A percentile compares a stretch with the other conserved stretches of the same genome.
Evolutionary conservation across 345 rosid species (phyloP).

Genomic region (Dimocarpus longan): DNA sequence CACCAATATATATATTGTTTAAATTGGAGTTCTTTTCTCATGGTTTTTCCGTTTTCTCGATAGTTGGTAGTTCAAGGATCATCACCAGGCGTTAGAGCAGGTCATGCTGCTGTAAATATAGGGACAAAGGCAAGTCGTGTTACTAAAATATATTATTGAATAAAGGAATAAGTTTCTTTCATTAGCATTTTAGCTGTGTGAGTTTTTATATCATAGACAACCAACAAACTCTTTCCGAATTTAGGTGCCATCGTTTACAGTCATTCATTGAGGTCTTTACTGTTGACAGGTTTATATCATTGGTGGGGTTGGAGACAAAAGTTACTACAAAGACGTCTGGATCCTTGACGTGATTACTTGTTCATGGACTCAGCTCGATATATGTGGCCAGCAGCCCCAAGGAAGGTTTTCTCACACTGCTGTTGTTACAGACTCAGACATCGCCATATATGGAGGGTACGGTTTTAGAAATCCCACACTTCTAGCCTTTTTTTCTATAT

Average conservation of each 20-base stretch:
- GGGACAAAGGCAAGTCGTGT: constrained; percentile 53
- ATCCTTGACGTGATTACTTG: constrained; percentile 44
- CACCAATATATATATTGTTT: neutral
- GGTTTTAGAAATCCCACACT: neutral
- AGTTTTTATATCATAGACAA: neutral
- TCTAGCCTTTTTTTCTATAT: neutral
- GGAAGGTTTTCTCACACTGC: constrained; percentile 84
- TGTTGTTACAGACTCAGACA: constrained; percentile 43
- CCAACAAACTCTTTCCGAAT: neutral
- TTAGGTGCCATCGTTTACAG: neutral
- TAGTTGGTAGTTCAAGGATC: constrained; percentile 60
- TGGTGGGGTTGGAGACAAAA: constrained; percentile 78
- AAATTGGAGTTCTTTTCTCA: neutral
- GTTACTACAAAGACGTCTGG: constrained; percentile 75
- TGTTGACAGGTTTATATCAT: constrained; percentile 55
- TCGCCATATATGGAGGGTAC: constrained; percentile 74
- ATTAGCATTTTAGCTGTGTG: neutral
- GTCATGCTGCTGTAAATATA: constrained; percentile 62
- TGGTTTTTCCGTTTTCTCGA: constrained; percentile 11
- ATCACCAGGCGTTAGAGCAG: constrained; percentile 70
- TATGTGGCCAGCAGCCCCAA: constrained; percentile 63
- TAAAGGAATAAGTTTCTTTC: neutral
- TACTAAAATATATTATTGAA: neutral
- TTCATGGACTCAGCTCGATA: constrained; percentile 56
- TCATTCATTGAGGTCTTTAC: neutral